Base-by-base conservation (phyloP, 2,329 filamentous ascomycete species). In the Sclerotinia nivalis region DNA sequence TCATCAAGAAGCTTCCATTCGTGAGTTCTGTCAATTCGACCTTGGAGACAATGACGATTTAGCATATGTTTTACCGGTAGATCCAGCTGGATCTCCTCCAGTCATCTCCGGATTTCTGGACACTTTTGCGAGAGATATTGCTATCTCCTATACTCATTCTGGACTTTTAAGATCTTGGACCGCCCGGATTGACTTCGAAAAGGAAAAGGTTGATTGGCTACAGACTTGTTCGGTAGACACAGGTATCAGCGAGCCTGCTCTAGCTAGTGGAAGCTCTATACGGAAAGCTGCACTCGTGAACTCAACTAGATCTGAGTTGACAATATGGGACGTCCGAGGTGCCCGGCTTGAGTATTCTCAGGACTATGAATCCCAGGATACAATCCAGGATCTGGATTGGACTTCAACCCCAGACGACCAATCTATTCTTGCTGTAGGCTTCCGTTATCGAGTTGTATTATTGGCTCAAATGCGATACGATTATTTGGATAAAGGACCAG, bases 401-500 rank as follows among this genome's bases (percentile, higher is more conserved):
- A 95, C 93, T 0, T 95, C 92, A 4, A 97, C 94, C 0, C 93
- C 93, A 0, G 93, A 97, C 78, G 89, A 89, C 62, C 93, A 97
- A 77, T 95, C 92, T 1, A 93, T 97, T 69, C 83, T 97, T 28
- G 93, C 94, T 0, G 92, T 97, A n/a, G 93, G 94, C 0, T 97
- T 97, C 77, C 90, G 91, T n/a, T 92, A 94, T 73, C 88, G 91
- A 69, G 90, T 97, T 7, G 81, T 96, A 43, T 84, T 97, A 2
- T 86, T 97, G 37, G 90, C 91, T 8, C 93, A 97, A 77, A 89
- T 97, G 82, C 91, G 94, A 18, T 97, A 96, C 77, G 93, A 97
- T 79, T 97, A 97, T 78, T 84, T 97, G 25, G 93, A 94, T 76
- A 90, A 92, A 71, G 91, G 91, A 0, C 92, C 93, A n/a, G 93